These are phyloP conservation scores for Artemisia princeps DNA, from an alignment of 140 eudicot genomes.

Conservation along the genomic window DNA sequence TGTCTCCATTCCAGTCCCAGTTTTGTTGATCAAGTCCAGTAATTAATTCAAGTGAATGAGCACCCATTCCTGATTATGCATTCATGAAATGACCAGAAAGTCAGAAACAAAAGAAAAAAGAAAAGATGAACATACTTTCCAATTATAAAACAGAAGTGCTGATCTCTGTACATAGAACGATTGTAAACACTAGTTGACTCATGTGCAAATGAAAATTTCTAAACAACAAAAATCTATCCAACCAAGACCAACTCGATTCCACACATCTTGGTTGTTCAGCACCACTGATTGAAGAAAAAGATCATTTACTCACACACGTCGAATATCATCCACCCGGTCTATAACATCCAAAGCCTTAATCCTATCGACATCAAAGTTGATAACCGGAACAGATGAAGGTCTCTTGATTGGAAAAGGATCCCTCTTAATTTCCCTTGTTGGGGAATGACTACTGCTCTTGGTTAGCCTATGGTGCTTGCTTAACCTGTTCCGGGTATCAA, in stretches of 20 bases:
- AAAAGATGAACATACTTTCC: slow-evolving; percentile 19
- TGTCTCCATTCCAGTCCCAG: too few relatives aligned
- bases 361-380: slow-evolving; percentile 60
- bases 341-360: slow-evolving; percentile 77
- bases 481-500: slow-evolving; percentile 49
- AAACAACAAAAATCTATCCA: slow-evolving; percentile 25
- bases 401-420: slow-evolving; percentile 71
- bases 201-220: slow-evolving; percentile 24
- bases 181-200: slow-evolving; percentile 19
- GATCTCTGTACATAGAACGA: slow-evolving; percentile 27
- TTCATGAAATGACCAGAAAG: too few relatives aligned
- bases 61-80: too few relatives aligned
- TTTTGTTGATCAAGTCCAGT: too few relatives aligned
- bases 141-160: slow-evolving; percentile 22
- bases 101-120: neutral
- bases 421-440: slow-evolving; percentile 46
- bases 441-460: slow-evolving; percentile 89
- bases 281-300: neutral
- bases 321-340: slow-evolving; percentile 67
- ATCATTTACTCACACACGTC: slow-evolving; percentile 23
- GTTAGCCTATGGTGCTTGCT: slow-evolving; percentile 64
- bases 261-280: slow-evolving; percentile 6
- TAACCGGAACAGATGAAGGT: slow-evolving; percentile 73
- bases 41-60: too few relatives aligned
- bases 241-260: slow-evolving; percentile 15